These are phyloP conservation scores for Dalbergia cultrata DNA, from an alignment of 306 rosid species.

Conservation along the genomic window DNA sequence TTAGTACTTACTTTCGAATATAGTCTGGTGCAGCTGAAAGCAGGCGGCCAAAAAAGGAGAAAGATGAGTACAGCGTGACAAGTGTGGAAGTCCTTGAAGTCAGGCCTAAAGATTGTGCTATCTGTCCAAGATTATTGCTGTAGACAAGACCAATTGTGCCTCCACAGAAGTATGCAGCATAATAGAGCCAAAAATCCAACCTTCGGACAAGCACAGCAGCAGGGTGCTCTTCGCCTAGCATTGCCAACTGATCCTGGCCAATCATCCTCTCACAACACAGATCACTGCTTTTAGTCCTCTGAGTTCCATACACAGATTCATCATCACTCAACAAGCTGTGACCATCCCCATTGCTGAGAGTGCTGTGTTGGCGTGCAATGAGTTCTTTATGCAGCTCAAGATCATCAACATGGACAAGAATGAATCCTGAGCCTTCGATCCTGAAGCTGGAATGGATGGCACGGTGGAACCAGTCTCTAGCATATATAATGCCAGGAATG, in stretches of 20 bases:
- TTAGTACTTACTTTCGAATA: conserved; percentile 70
- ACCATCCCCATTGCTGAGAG: conserved; percentile 50
- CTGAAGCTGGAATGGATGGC: conserved; percentile 64
- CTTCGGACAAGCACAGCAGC: conserved; percentile 63
- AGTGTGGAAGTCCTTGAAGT: conserved; percentile 65
- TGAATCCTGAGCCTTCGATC: conserved; percentile 62
- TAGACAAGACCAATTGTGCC: conserved; percentile 97
- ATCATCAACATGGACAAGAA: conserved; percentile 83
- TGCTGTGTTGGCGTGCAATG: conserved; percentile 57
- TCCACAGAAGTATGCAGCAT: conserved; percentile 85
- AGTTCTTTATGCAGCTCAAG: conserved; percentile 95
- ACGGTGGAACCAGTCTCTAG: conserved; percentile 70
- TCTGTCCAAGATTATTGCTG: conserved; percentile 97
- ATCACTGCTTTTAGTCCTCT: conserved; percentile 43
- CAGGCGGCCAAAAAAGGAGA: conserved; percentile 96
- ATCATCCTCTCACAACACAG: conserved; percentile 58
- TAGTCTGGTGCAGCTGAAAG: conserved; percentile 95
- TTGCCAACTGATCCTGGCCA: conserved; percentile 66
- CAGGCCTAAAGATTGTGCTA: conserved; percentile 83
- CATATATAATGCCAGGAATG: conserved; percentile 83
- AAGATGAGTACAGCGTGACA: conserved; percentile 84
- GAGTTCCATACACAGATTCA: conserved; percentile 28
- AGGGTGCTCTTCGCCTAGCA: conserved; percentile 90
- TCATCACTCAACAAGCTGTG: conserved; percentile 38
- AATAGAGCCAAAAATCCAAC: conserved; percentile 92